phyloP scores from a whole-genome alignment of 371 early-diverging fungal species.

The Umbelopsis sp. region DNA sequence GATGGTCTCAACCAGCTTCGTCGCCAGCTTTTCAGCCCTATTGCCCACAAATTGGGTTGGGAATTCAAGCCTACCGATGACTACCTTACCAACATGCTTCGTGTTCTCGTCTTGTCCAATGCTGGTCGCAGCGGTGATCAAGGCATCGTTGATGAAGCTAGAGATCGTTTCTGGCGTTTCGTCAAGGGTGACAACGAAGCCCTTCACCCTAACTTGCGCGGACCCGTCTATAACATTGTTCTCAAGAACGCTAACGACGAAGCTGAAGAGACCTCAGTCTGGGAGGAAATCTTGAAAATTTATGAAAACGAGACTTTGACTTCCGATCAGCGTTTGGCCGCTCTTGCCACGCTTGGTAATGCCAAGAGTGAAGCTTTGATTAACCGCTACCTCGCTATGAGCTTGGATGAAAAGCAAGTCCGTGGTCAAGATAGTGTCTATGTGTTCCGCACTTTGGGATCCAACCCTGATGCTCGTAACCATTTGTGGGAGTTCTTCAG shows the following conservation, averaged over 20 bases:
- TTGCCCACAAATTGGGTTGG: constrained; percentile 68
- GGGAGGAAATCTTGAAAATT: constrained; percentile 74
- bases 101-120: constrained; percentile 49
- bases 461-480: constrained; percentile 66
- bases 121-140: constrained; percentile 46
- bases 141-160: constrained; percentile 43
- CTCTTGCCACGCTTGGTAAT: constrained; percentile 78
- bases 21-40: constrained; percentile 59
- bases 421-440: constrained; percentile 84
- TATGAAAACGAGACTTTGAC: constrained; percentile 68
- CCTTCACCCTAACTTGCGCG: constrained; percentile 86
- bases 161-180: constrained; percentile 49
- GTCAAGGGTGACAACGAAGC: constrained; percentile 50
- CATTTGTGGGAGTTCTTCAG: constrained; percentile 81
- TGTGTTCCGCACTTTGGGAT: constrained; percentile 57
- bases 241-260: constrained; percentile 66
- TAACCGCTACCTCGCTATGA: constrained; percentile 63
- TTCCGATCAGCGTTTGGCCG: constrained; percentile 79
- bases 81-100: constrained; percentile 49
- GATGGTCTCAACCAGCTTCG: constrained; percentile 53
- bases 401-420: constrained; percentile 71
- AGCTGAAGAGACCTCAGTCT: constrained; percentile 61
- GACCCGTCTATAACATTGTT: constrained; percentile 77
- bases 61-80: constrained; percentile 52
- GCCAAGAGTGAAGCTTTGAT: constrained; percentile 63